Evolutionary conservation across 306 rosid species (phyloP).

Genomic region (Biancaea sappan): DNA sequence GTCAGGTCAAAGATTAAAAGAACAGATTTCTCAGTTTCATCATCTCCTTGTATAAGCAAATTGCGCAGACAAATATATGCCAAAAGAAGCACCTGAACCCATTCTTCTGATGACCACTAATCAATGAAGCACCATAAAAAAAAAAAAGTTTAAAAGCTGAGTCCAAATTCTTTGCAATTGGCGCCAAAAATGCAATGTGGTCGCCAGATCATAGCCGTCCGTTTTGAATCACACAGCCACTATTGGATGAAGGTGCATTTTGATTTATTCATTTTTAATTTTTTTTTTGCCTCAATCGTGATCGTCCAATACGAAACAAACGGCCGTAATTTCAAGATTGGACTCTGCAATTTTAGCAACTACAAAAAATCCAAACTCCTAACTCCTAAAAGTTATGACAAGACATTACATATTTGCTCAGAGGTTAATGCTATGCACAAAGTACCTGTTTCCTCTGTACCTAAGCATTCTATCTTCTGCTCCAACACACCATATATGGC

Average conservation of each 20-base stretch:
- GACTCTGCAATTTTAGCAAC: too few relatives aligned
- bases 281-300: too few relatives aligned
- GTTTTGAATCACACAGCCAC: too few relatives aligned
- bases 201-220: too few relatives aligned
- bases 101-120: background rate
- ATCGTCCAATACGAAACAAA: too few relatives aligned
- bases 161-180: too few relatives aligned
- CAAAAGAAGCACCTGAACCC: constrained; percentile 24
- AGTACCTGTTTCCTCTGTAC: constrained; percentile 68
- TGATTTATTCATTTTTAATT: too few relatives aligned
- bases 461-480: constrained; percentile 54
- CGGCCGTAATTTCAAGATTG: too few relatives aligned
- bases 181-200: too few relatives aligned
- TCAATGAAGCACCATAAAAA: background rate
- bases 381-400: background rate
- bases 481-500: constrained; percentile 87
- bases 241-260: too few relatives aligned
- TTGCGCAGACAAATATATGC: background rate
- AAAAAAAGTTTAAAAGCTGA: too few relatives aligned
- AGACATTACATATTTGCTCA: constrained; percentile 36
- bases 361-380: too few relatives aligned
- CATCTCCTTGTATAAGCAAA: background rate
- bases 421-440: constrained; percentile 57
- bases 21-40: background rate
- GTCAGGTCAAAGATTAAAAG: background rate